Percentiles rank a stretch among this genome's conserved stretches.
Evolutionary conservation across 192 early-diverging fungal species (phyloP).

Genomic region (Haplosporangium gracile): DNA sequence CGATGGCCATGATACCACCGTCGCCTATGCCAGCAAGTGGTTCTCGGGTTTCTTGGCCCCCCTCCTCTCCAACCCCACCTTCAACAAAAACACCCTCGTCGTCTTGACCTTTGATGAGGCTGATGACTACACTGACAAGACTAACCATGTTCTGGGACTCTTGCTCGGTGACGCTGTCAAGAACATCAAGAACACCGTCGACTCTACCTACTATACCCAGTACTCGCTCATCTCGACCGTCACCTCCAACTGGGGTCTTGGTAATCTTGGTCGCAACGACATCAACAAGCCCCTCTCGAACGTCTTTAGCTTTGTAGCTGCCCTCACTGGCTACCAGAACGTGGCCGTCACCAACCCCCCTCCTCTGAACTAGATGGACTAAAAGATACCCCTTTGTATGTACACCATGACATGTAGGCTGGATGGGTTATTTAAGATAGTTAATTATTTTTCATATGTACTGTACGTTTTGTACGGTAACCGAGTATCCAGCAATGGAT

Average conservation of each 20-base stretch:
- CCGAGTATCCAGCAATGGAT: background rate
- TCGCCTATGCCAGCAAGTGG: conserved; percentile 64
- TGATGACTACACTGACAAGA: conserved; percentile 19
- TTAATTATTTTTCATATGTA: background rate
- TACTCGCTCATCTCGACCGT: conserved; percentile 71
- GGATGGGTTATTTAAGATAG: background rate
- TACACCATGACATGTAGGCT: background rate
- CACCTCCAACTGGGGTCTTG: conserved; percentile 72
- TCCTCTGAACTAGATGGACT: background rate
- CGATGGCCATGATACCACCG: conserved; percentile 67
- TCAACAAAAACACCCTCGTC: conserved; percentile 59
- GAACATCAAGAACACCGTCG: conserved; percentile 42
- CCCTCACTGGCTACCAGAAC: conserved; percentile 49
- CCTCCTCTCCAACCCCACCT: conserved; percentile 59
- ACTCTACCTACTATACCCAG: conserved; percentile 71
- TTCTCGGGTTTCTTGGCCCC: conserved; percentile 68
- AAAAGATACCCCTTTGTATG: background rate
- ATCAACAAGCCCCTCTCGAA: conserved; percentile 58
- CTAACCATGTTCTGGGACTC: conserved; percentile 59
- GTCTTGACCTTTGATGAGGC: conserved; percentile 54
- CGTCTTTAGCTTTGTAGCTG: conserved; percentile 54
- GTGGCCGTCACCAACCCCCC: conserved; percentile 23
- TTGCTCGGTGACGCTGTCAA: conserved; percentile 57
- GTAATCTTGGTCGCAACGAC: conserved; percentile 68
- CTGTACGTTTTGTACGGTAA: background rate